Conservation (phyloP, 1,284 basidiomycete genomes). For the Spongispora temasekensis region DNA sequence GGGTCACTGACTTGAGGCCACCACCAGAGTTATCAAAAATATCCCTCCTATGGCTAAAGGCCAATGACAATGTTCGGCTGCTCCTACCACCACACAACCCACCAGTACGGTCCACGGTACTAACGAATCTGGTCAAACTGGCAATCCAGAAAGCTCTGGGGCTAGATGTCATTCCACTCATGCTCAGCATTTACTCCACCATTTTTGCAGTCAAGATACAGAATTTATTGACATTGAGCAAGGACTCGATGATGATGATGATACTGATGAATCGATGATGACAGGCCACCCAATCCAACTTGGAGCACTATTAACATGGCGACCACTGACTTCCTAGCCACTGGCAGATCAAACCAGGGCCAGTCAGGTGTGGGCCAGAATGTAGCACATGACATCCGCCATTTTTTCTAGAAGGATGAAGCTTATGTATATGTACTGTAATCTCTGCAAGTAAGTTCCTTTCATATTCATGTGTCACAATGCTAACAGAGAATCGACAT, state of each 20-base stretch:
- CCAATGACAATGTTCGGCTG: background rate
- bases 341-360: background rate
- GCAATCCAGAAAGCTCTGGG: background rate
- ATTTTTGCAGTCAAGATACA: background rate
- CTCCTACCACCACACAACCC: background rate
- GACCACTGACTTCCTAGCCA: background rate
- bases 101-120: no score
- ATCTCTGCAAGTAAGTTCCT: background rate
- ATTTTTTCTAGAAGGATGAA: background rate
- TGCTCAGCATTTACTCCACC: background rate
- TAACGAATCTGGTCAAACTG: background rate
- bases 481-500: background rate
- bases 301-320: background rate
- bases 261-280: background rate
- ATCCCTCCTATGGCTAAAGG: background rate
- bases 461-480: background rate
- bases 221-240: background rate
- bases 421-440: background rate
- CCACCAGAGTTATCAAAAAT: background rate
- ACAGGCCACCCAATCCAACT: background rate
- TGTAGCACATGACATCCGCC: background rate
- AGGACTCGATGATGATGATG: background rate
- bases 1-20: no score
- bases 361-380: background rate
- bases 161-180: background rate